Conservation (phyloP, 345 rosid genomes). For the Salix suchowensis region DNA sequence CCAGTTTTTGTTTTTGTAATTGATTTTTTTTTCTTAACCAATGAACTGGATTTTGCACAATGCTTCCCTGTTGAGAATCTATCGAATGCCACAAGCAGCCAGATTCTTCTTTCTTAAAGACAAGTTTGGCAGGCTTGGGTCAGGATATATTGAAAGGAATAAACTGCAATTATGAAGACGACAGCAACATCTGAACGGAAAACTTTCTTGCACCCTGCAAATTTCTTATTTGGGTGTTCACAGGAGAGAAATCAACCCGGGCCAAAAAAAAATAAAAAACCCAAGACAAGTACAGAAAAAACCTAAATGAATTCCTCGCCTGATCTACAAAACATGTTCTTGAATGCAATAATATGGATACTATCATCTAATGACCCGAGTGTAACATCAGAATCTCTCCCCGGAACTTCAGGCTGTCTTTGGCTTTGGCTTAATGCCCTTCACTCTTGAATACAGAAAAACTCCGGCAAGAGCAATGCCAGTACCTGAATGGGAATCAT, state of each 20-base stretch:
- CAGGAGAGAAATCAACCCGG: background rate
- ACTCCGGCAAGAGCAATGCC: conserved; percentile 94
- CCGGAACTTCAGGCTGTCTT: conserved; percentile 48
- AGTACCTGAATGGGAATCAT: conserved; percentile 50
- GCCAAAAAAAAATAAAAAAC: background rate
- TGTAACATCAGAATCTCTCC: conserved; percentile 2
- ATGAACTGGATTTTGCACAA: background rate
- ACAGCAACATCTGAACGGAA: background rate
- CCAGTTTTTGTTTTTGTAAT: too few relatives aligned
- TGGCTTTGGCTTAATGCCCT: conserved; percentile 80
- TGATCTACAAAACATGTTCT: conserved; percentile 17
- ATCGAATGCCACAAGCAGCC: too few relatives aligned
- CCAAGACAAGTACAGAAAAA: background rate
- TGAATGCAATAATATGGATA: background rate
- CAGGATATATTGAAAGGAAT: background rate
- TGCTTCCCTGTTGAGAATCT: too few relatives aligned
- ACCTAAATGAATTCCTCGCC: conserved; percentile 4
- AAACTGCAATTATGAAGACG: background rate
- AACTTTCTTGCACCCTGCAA: background rate
- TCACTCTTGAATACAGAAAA: conserved; percentile 90
- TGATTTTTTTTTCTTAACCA: background rate
- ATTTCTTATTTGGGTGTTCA: background rate
- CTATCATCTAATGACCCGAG: background rate
- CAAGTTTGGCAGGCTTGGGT: too few relatives aligned
- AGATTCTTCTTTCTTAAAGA: too few relatives aligned